These are phyloP conservation scores for Rehmannia glutinosa DNA, from an alignment of 257 asterid genomes.

Conservation along the genomic window DNA sequence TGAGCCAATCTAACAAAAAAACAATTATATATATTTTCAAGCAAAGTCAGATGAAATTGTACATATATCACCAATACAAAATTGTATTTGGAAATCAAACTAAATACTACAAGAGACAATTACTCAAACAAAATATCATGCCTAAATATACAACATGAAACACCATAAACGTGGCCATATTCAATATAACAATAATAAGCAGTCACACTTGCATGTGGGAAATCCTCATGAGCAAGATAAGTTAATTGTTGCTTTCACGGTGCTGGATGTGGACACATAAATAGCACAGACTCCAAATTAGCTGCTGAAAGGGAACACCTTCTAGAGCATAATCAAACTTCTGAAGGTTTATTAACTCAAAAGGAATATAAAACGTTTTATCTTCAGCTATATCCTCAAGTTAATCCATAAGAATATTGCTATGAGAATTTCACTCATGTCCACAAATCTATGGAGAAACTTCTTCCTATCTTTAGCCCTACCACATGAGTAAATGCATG, in stretches of 20 bases:
- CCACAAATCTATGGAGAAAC: conserved; percentile 79
- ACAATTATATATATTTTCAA: too few species aligned
- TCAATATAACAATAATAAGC: too few species aligned
- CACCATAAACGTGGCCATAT: too few species aligned
- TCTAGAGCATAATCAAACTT: conserved; percentile 93
- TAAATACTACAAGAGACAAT: too few species aligned
- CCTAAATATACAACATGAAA: too few species aligned
- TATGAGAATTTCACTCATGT: conserved; percentile 47
- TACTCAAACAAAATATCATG: too few species aligned
- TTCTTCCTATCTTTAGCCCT: conserved; percentile 64
- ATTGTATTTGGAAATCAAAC: too few species aligned
- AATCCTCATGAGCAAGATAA: conserved; percentile 93
- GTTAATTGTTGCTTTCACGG: conserved; percentile 69
- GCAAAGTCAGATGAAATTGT: too few species aligned
- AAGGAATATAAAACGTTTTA: conserved; percentile 59
- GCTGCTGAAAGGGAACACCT: conserved; percentile 82
- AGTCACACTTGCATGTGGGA: conserved; percentile 68
- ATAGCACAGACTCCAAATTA: conserved; percentile 86
- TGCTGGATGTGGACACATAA: conserved; percentile 63
- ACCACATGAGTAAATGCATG: conserved; percentile 68
- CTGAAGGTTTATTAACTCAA: conserved; percentile 86
- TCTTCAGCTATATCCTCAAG: conserved; percentile 44
- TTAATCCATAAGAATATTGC: conserved; percentile 54
- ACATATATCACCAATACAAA: too few species aligned
- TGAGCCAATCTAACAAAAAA: too few species aligned